Evolutionary conservation across 768 basidiomycete genomes (phyloP).

Genomic region (Russula abietina): DNA sequence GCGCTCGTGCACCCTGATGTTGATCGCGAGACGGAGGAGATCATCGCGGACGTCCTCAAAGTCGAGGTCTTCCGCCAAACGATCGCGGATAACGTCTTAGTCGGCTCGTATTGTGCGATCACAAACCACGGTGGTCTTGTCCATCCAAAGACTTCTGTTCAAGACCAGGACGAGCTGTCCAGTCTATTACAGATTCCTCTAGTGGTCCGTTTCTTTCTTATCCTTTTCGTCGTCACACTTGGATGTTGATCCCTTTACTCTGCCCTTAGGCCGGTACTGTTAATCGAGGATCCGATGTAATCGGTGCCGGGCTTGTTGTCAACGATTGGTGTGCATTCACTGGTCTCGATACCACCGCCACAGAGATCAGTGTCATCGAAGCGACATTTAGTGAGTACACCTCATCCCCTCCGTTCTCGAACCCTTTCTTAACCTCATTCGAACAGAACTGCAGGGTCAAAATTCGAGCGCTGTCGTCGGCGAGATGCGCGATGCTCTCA

Average conservation of each 20-base stretch:
- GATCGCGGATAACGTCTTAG: conserved; percentile 92
- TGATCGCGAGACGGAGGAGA: conserved; percentile 98
- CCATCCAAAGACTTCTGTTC: conserved; percentile 93
- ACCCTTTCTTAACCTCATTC: not conserved
- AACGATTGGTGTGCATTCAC: conserved; percentile 99
- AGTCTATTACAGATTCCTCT: conserved; percentile 90
- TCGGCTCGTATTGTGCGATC: conserved; percentile 92
- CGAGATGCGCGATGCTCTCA: conserved; percentile 54
- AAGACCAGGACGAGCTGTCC: conserved; percentile 96
- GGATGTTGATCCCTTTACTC: not conserved
- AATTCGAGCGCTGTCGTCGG: conserved; percentile 50
- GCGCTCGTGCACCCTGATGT: conserved; percentile 98
- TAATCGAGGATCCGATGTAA: conserved; percentile 96
- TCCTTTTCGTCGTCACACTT: not conserved
- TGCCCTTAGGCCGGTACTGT: conserved; percentile 83
- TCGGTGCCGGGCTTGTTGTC: conserved; percentile 95
- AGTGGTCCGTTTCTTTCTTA: conserved; percentile 57
- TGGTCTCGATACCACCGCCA: conserved; percentile 99
- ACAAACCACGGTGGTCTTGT: conserved; percentile 97
- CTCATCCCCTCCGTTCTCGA: conserved; percentile 7
- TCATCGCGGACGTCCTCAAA: conserved; percentile 98
- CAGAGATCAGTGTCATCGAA: conserved; percentile 97
- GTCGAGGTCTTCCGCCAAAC: conserved; percentile 99
- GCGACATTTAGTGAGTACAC: conserved; percentile 83
- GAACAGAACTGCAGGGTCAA: conserved; percentile 51